Base-by-base conservation (phyloP, 2,329 filamentous ascomycete species). In the Apiospora saccharicola region DNA sequence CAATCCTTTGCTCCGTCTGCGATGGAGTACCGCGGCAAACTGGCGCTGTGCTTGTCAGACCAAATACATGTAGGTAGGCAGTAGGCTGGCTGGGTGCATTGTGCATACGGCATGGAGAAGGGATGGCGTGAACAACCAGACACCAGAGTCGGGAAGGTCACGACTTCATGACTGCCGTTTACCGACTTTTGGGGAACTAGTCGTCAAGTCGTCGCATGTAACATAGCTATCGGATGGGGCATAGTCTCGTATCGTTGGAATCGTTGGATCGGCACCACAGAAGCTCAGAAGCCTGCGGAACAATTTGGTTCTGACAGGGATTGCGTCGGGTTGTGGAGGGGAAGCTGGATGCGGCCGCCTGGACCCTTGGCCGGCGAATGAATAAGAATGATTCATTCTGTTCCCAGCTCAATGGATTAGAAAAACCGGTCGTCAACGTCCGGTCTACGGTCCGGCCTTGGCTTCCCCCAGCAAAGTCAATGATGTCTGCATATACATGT, bases 211-310 rank as follows among this genome's bases (percentile, higher is more conserved):
- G 34, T 64, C 57, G 57, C n/a, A 61, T 41, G 57, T 41, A 64
- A 34, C 22, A 37, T 64, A 24, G 4, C 19, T 41, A n/a, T 64
- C 57, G 19, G 34, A 41, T 41, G 57, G 57, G 57, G 57, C 19
- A 34, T 61, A 24, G 34, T 24, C 22, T 64, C 34, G 57, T 64
- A 14, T 34, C 57, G 57, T 13, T n/a, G 57, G 57, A 41, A 14
- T 34, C 57, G 57, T 13, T n/a, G 57, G 57, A 41, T 41, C 57
- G 57, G 34, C 57, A 41, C 19, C 53, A 61, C 30, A 61, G 30
- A 61, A 64, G 57, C 12, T 64, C 34, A 64, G 57, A 64, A 64
- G 57, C 57, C 57, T 37, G 57, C 57, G 57, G 57, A 64, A 64
- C 57, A 64, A 41, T 41, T 41, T 41, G 57, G 57, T 24, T 10